phyloP scores from a whole-genome alignment of 495 filamentous ascomycete species.

The Thermothielavioides terrestris region DNA sequence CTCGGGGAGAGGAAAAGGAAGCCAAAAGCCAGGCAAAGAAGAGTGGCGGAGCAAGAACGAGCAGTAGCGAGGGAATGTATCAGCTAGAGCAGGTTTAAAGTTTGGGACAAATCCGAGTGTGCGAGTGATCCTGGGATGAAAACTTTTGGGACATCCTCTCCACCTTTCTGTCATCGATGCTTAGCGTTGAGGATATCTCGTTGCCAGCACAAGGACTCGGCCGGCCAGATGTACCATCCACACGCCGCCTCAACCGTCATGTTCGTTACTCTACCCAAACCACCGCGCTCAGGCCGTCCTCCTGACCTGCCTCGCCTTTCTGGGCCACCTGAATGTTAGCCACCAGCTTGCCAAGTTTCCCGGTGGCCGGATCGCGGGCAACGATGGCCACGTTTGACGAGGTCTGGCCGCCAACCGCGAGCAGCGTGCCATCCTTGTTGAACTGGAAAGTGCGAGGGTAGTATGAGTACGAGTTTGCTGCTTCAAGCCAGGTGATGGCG shows the following conservation, averaged over 20 bases:
- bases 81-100: not conserved
- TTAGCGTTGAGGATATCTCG: no score
- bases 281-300: conserved; percentile 39
- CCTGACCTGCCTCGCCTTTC: conserved; percentile 33
- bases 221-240: no score
- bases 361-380: conserved; percentile 44
- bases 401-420: conserved; percentile 57
- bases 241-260: not conserved
- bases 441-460: conserved; percentile 53
- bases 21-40: conserved; percentile 4
- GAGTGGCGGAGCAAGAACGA: not conserved
- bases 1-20: not conserved
- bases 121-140: no score
- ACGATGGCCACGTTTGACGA: conserved; percentile 55
- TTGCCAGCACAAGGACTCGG: no score
- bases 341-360: conserved; percentile 44
- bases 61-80: not conserved
- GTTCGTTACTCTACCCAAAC: conserved; percentile 34
- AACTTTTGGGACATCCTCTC: no score
- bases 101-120: not conserved
- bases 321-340: conserved; percentile 34
- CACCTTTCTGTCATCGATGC: no score
- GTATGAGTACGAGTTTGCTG: conserved; percentile 35
- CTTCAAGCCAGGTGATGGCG: conserved; percentile 29
- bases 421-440: conserved; percentile 51